Evolutionary conservation across 1,284 basidiomycete species (phyloP), one percentile per base, ranked within the genome.

Genomic region (Rhodotorula sp.): DNA sequence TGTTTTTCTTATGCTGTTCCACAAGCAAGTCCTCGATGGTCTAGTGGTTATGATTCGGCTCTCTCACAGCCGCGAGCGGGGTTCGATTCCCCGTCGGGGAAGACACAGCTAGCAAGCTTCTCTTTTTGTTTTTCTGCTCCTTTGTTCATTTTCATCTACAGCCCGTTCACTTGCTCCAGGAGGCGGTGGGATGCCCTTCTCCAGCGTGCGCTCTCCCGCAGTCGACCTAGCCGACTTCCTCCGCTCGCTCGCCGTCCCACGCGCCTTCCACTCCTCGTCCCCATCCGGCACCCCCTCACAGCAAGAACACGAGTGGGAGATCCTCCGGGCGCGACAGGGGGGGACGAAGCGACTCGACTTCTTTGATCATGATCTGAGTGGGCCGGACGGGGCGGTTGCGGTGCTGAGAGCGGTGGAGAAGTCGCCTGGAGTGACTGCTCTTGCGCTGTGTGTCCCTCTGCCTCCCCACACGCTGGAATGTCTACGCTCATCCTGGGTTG

Each of bases 341-440:
- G 68, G 62, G 7, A 67, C 62, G 46, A 71, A 65, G 48, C 72
- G 60, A 22, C 63, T 74, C 30, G 72, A 74, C 37, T 66, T 72
- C 48, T 70, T 72, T 30, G 70, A 67, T 37, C 65, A 60, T 13
- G 50, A 61, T 11, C 50, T 72, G 9, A 15, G 24, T 2, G 72
- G 72, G 13, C 64, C 62, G 3, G 34, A 55, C 9, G 72, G 72
- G 3, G 68, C 72, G 1, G 50, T 52, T 8, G 44, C 26, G 4
- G 67, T 72, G 0, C 46, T 74, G 16, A n/a, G 59, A 2, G 65
- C 68, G 26, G 37, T 74, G 24, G 60, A 69, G 54, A 31, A 62
- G 59, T 67, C 61, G 10, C 72, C 72, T 0, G 67, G 55, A 1
- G 69, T 68, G 18, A 62, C 64, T 9, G 55, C 48, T n/a, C 40